These are phyloP conservation scores for Penicillium diatomitis DNA, from an alignment of 495 filamentous ascomycete genomes.

Conservation along the genomic window DNA sequence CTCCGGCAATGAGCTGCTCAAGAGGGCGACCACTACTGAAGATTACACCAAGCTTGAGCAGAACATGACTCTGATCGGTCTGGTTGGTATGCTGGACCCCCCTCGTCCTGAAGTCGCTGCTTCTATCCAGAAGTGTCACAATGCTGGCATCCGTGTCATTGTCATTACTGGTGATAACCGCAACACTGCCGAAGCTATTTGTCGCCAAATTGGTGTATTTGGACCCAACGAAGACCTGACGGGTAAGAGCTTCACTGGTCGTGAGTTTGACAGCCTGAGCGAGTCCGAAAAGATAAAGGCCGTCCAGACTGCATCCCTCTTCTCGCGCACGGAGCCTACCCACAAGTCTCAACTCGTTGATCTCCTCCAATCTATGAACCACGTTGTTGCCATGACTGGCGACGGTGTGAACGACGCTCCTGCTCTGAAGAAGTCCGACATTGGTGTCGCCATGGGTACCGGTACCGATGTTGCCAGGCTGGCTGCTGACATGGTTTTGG, in stretches of 20 bases:
- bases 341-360: conserved; percentile 97
- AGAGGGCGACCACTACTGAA: conserved; percentile 66
- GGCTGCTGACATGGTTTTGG: conserved; percentile 97
- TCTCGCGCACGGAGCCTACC: conserved; percentile 91
- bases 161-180: conserved; percentile 98
- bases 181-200: conserved; percentile 95
- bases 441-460: conserved; percentile 98
- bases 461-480: conserved; percentile 97
- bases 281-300: conserved; percentile 71
- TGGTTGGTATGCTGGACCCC: conserved; percentile 95
- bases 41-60: conserved; percentile 86
- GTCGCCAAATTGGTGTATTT: conserved; percentile 94
- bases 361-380: conserved; percentile 81
- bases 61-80: conserved; percentile 84
- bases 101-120: conserved; percentile 86
- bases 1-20: conserved; percentile 55
- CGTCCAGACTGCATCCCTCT: conserved; percentile 77
- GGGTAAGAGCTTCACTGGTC: conserved; percentile 91
- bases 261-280: conserved; percentile 83
- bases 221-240: conserved; percentile 68
- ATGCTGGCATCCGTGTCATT: conserved; percentile 91
- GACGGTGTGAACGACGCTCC: conserved; percentile 99
- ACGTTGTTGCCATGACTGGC: conserved; percentile 99
- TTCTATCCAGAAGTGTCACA: conserved; percentile 80
- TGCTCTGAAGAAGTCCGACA: conserved; percentile 96